phyloP scores from a whole-genome alignment of 2,329 filamentous ascomycete genomes.

The Colletotrichum musae region DNA sequence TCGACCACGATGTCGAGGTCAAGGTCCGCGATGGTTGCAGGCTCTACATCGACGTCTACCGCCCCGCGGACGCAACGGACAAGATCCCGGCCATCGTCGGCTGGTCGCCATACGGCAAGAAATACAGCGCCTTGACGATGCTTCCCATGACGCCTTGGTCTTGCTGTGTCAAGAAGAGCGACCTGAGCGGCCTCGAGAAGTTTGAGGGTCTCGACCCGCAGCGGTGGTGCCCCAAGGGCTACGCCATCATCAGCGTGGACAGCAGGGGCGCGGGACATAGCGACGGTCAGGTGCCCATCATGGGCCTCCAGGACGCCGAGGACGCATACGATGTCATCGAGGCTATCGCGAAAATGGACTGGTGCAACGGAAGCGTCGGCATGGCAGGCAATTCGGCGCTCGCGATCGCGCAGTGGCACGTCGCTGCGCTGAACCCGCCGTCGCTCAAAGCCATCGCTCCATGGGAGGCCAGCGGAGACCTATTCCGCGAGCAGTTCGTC shows the following conservation, averaged over 20 bases:
- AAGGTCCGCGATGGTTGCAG: constrained; percentile 57
- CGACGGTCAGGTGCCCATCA: constrained; percentile 38
- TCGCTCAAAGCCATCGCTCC: constrained; percentile 48
- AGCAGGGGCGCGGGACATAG: constrained; percentile 50
- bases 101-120: constrained; percentile 64
- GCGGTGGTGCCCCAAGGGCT: constrained; percentile 49
- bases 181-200: constrained; percentile 46
- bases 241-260: constrained; percentile 53
- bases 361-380: constrained; percentile 51
- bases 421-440: constrained; percentile 42
- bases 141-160: constrained; percentile 46
- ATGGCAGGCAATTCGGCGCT: constrained; percentile 51
- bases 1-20: constrained; percentile 63
- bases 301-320: constrained; percentile 50
- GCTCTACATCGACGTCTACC: constrained; percentile 62
- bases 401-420: constrained; percentile 46
- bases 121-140: constrained; percentile 57
- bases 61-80: constrained; percentile 52
- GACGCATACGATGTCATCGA: constrained; percentile 50
- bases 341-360: constrained; percentile 47
- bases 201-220: constrained; percentile 47
- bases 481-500: constrained; percentile 62
- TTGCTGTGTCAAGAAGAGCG: constrained; percentile 42
- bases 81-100: constrained; percentile 60
- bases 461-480: constrained; percentile 61